Evolutionary conservation across 2,329 filamentous ascomycete genomes (phyloP), one percentile per base, ranked within the genome.

Genomic region (Aureobasidium sp.): DNA sequence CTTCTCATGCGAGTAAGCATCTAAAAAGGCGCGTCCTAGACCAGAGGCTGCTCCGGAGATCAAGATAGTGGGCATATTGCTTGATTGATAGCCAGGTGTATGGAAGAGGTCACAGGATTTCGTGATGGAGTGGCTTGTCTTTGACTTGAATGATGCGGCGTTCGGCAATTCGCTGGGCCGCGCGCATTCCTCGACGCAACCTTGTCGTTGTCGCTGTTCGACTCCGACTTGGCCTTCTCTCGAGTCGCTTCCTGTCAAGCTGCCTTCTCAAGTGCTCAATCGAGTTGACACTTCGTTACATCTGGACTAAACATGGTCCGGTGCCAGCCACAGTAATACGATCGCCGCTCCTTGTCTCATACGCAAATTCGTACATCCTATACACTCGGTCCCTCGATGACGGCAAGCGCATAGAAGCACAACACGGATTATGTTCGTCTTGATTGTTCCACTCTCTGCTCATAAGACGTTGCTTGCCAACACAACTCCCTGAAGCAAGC

Each of bases 31-130:
- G 3, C 68, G 68, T 23, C 75, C 75, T 20, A 77, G 65, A n/a
- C 75, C 75, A 61, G 68, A 73, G 34, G 74, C 72, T 2, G 74
- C 73, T 34, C 75, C 75, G 6, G 74, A 70, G 32, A 76, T 68
- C 32, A 76, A 59, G 15, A 77, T 69, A 8, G 67, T 67, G 32
- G 62, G 63, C 64, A 66, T 64, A 1, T 47, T 12, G n/a, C 10
- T 10, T 15, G 44, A 36, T 3, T 5, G 26, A 41, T 26, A 29
- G 3, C 26, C 26, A 20, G 7, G 34, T 37, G 36, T n/a, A 5
- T 37, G n/a, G 5, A 32, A 17, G 17, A 48, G 17, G 15, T 17
- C 5, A 15, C 48, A 37, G 5, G 17, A 32, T 37, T 29, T n/a
- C 42, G 34, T 46, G 26, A 47, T 13, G 59, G 29, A 55, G 17